Conservation (phyloP, 2,329 filamentous ascomycete genomes). For the Aspergillus phoenicis region DNA sequence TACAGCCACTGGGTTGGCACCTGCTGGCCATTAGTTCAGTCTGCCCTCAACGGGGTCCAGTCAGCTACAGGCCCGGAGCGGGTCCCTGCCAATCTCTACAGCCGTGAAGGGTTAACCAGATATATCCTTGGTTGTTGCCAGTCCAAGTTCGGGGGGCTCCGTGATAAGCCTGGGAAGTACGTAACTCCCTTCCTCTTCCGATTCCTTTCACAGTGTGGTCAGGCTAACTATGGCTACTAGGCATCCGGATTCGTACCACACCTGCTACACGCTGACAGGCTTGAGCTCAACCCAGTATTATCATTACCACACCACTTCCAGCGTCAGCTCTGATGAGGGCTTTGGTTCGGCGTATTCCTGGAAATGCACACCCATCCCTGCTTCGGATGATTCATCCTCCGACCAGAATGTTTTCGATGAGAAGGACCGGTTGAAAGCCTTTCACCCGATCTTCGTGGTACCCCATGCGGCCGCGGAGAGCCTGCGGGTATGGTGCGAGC, state of each 20-base stretch:
- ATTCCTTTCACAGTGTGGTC: no score
- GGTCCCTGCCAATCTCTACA: constrained; percentile 59
- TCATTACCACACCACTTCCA: constrained; percentile 49
- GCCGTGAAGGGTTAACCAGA: constrained; percentile 78
- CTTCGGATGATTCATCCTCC: constrained; percentile 51
- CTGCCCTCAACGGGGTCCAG: constrained; percentile 64
- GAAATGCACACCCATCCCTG: constrained; percentile 43
- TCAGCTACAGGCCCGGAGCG: constrained; percentile 25
- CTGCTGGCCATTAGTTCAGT: constrained; percentile 90
- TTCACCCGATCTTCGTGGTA: constrained; percentile 85
- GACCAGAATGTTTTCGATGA: constrained; percentile 69
- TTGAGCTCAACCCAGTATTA: constrained; percentile 78
- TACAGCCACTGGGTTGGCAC: constrained; percentile 98
- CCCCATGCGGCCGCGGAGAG: constrained; percentile 69
- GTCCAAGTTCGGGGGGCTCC: constrained; percentile 73
- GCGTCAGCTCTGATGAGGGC: constrained; percentile 32
- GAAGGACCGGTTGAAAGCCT: constrained; percentile 66
- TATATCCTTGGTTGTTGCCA: constrained; percentile 93
- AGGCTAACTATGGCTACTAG: constrained; percentile 47
- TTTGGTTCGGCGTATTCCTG: constrained; percentile 44
- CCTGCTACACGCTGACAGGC: constrained; percentile 86
- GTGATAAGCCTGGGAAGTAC: constrained; percentile 91
- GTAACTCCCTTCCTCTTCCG: constrained; percentile 36
- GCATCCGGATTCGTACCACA: constrained; percentile 84
- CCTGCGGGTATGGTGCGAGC: constrained; percentile 66